Percentiles rank a stretch among this genome's conserved stretches.
These are phyloP conservation scores for Lepraria neglecta DNA, from an alignment of 495 filamentous ascomycete species.

Conservation along the genomic window DNA sequence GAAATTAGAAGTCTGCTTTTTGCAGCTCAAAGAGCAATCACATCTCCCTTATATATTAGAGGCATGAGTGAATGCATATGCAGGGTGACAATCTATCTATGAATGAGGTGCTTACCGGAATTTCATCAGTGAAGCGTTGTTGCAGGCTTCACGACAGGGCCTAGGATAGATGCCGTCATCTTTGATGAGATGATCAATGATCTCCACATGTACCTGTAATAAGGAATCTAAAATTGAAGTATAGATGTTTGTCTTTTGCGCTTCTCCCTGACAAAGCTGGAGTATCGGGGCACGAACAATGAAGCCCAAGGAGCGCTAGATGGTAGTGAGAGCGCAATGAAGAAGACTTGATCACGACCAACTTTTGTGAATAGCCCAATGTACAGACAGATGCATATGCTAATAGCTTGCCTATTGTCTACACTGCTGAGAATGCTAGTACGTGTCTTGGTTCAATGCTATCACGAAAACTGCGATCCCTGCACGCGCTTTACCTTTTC, in stretches of 20 bases:
- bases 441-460: too few species aligned
- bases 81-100: neutral
- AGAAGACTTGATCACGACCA: neutral
- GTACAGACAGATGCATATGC: neutral
- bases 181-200: too few species aligned
- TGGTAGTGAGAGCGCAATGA: neutral
- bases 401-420: too few species aligned
- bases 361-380: neutral
- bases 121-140: neutral
- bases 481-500: constrained; percentile 2
- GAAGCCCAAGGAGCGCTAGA: constrained; percentile 1
- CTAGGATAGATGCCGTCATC: too few species aligned
- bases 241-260: neutral
- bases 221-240: too few species aligned
- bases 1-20: neutral
- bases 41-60: neutral
- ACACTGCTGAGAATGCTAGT: too few species aligned
- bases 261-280: neutral
- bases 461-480: constrained; percentile 4
- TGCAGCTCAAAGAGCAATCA: constrained; percentile 1
- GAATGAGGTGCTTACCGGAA: neutral
- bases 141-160: too few species aligned
- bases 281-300: neutral
- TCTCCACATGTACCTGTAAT: too few species aligned
- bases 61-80: neutral